Percentiles rank a stretch among this genome's conserved stretches.
Conservation (phyloP, 352 stramenopile genomes). For the Globisporangium heterothallicum region DNA sequence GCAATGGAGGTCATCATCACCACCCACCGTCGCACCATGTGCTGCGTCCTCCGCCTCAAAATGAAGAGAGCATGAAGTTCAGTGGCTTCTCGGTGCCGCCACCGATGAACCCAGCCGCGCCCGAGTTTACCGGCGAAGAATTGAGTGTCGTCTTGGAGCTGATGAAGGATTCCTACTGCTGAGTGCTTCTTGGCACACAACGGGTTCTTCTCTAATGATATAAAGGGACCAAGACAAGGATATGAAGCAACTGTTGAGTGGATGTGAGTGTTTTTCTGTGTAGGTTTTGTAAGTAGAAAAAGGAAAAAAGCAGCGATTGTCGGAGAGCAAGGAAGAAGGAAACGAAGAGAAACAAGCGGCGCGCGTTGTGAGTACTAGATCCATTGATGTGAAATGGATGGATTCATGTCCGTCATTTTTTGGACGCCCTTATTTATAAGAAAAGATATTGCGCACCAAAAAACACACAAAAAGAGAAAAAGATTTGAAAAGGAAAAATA, state of each 20-base stretch:
- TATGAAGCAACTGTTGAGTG: neutral
- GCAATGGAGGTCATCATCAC: slow-evolving; percentile 20
- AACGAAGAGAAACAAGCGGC: neutral
- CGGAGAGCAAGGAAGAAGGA: neutral
- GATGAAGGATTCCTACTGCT: slow-evolving; percentile 73
- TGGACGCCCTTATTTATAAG: slow-evolving; percentile 8
- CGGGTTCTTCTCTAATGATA: too few relatives aligned
- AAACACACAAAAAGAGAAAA: slow-evolving; percentile 6
- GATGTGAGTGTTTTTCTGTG: neutral
- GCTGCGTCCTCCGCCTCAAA: slow-evolving; percentile 48
- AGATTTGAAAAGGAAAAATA: slow-evolving; percentile 1
- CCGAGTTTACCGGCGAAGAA: slow-evolving; percentile 74
- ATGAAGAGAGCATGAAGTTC: slow-evolving; percentile 41
- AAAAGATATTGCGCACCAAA: slow-evolving; percentile 10
- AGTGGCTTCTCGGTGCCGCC: slow-evolving; percentile 42
- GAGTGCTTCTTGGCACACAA: too few relatives aligned
- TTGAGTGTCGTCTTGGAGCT: slow-evolving; percentile 73
- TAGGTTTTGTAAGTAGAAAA: slow-evolving; percentile 8
- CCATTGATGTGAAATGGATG: too few relatives aligned
- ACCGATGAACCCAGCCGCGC: slow-evolving; percentile 58
- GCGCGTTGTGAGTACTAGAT: too few relatives aligned
- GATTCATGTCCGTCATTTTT: too few relatives aligned
- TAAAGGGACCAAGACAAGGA: slow-evolving; percentile 1
- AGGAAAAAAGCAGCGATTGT: neutral
- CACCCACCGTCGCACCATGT: slow-evolving; percentile 37